Evolutionary conservation across 257 asterid species (phyloP).

Genomic region (Nyctanthes arbortristis): DNA sequence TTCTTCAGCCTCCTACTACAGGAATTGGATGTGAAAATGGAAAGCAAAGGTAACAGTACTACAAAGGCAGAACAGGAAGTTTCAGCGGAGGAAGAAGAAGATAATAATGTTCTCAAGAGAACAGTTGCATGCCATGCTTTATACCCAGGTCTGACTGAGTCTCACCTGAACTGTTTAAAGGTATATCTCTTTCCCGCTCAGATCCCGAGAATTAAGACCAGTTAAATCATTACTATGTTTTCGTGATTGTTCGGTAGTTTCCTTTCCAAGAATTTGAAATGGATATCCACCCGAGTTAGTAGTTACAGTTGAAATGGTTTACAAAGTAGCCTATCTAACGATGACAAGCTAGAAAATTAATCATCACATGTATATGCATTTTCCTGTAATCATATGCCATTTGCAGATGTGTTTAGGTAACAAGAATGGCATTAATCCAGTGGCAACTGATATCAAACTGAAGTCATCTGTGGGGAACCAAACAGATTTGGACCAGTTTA

Average conservation of each 20-base stretch:
- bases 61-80: conserved; percentile 12
- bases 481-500: conserved; percentile 54
- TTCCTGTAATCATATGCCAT: not conserved
- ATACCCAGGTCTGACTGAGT: conserved; percentile 30
- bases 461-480: conserved; percentile 17
- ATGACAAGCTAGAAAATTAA: not conserved
- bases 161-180: conserved; percentile 51
- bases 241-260: too few species aligned
- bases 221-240: conserved; percentile 1
- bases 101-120: conserved; percentile 22
- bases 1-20: too few species aligned
- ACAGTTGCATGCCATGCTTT: conserved; percentile 44
- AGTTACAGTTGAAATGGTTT: too few species aligned
- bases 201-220: not conserved
- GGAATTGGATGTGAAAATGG: conserved; percentile 9
- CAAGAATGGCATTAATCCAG: conserved; percentile 10
- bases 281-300: not conserved
- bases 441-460: conserved; percentile 2
- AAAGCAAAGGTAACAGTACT: conserved; percentile 1
- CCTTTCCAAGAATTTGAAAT: not conserved
- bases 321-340: too few species aligned
- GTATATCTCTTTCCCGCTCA: conserved; percentile 15
- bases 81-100: conserved; percentile 8
- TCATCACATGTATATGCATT: not conserved
- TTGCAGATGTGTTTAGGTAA: conserved; percentile 39